These are phyloP conservation scores for Lepidium didymum DNA, from an alignment of 345 rosid genomes.

Conservation along the genomic window DNA sequence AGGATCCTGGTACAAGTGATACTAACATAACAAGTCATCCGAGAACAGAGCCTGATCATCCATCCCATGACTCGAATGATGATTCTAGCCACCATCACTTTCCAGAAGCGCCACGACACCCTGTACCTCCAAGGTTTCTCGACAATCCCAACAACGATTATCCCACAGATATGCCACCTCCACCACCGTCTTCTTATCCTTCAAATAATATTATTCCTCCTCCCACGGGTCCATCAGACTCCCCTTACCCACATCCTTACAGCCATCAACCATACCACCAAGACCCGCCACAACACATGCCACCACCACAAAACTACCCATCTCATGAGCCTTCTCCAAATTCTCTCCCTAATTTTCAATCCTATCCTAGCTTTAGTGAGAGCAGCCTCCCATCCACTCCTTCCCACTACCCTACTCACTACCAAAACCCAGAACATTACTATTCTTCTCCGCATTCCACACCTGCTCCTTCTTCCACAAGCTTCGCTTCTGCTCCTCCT, in stretches of 20 bases:
- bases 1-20: conserved; percentile 53
- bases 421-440: conserved; percentile 63
- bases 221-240: conserved; percentile 32
- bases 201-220: conserved; percentile 43
- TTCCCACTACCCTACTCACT: conserved; percentile 52
- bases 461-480: conserved; percentile 48
- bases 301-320: conserved; percentile 46
- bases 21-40: conserved; percentile 35
- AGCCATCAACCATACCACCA: conserved; percentile 49
- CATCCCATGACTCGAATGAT: conserved; percentile 43
- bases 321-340: conserved; percentile 48
- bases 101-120: conserved; percentile 36
- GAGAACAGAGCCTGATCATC: conserved; percentile 40
- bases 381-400: conserved; percentile 68
- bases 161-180: conserved; percentile 36
- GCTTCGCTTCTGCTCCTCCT: conserved; percentile 38
- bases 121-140: conserved; percentile 41
- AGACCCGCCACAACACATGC: conserved; percentile 51
- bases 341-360: conserved; percentile 77
- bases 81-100: conserved; percentile 42
- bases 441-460: conserved; percentile 44
- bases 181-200: conserved; percentile 51
- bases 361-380: conserved; percentile 82
- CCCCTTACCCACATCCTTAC: conserved; percentile 50
- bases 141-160: conserved; percentile 32